These are phyloP conservation scores for Elsinoe ampelina DNA, from an alignment of 2,329 filamentous ascomycete genomes.

Conservation along the genomic window DNA sequence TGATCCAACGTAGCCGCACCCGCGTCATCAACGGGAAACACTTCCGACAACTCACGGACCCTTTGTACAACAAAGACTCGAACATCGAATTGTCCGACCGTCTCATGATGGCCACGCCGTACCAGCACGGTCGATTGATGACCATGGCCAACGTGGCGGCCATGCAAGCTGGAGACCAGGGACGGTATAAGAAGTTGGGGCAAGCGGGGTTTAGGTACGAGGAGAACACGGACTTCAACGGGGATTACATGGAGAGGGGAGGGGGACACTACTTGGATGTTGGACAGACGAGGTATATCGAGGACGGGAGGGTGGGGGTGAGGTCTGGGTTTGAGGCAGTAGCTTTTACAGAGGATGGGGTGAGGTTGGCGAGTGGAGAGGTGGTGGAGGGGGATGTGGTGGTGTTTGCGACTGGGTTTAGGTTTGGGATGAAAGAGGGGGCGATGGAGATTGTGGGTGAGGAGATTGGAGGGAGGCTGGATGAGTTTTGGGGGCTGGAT, in stretches of 20 bases:
- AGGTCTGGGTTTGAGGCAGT: slow-evolving; percentile 31
- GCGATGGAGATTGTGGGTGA: slow-evolving; percentile 33
- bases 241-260: slow-evolving; percentile 30
- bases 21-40: background rate
- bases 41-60: background rate
- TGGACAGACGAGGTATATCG: slow-evolving; percentile 28
- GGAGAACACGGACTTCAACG: slow-evolving; percentile 24
- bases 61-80: slow-evolving; percentile 19
- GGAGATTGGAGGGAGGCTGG: slow-evolving; percentile 31
- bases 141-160: slow-evolving; percentile 17
- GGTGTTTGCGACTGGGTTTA: slow-evolving; percentile 40
- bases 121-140: slow-evolving; percentile 11
- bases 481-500: slow-evolving; percentile 39
- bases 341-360: slow-evolving; percentile 30
- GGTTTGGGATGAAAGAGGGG: slow-evolving; percentile 33
- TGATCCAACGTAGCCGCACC: slow-evolving; percentile 38
- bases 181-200: slow-evolving; percentile 28
- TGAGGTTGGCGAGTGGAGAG: slow-evolving; percentile 36
- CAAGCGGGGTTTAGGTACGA: slow-evolving; percentile 31
- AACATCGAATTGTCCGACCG: slow-evolving; percentile 22
- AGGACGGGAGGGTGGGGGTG: slow-evolving; percentile 31
- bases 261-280: slow-evolving; percentile 37
- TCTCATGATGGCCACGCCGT: slow-evolving; percentile 2
- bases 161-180: slow-evolving; percentile 25
- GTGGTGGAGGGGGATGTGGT: slow-evolving; percentile 38